Percentiles rank a stretch among this genome's conserved stretches.
Conservation (phyloP, 2,329 filamentous ascomycete species). For the Diaporthe nobilis region DNA sequence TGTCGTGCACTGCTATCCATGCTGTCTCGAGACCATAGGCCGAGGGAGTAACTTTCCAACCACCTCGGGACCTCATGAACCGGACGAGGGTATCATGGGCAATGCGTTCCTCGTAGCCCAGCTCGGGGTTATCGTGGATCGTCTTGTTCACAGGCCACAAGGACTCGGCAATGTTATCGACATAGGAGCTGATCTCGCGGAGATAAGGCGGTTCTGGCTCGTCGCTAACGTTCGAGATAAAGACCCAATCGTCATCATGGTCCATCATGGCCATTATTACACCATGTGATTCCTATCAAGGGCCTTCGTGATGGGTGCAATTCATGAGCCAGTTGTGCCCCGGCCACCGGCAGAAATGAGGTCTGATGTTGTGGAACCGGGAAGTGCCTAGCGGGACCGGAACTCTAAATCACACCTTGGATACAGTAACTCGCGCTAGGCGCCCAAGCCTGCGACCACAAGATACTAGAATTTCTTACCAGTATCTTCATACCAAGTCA, state of each 20-base stretch:
- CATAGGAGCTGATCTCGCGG: conserved; percentile 54
- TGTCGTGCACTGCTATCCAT: conserved; percentile 65
- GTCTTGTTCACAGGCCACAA: conserved; percentile 63
- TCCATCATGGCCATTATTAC: neutral
- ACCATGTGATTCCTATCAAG: neutral
- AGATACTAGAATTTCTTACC: neutral
- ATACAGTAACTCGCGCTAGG: neutral
- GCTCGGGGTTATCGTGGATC: conserved; percentile 66
- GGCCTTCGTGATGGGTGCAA: neutral
- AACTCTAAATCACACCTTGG: neutral
- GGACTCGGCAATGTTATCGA: conserved; percentile 55
- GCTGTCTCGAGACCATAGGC: conserved; percentile 67
- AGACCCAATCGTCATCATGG: conserved; percentile 17
- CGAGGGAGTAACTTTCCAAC: conserved; percentile 66
- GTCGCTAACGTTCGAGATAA: neutral
- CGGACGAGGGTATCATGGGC: conserved; percentile 65
- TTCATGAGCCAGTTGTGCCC: neutral
- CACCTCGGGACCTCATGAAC: conserved; percentile 58
- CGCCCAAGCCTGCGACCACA: neutral
- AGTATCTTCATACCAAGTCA: neutral
- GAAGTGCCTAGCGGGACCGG: conserved; percentile 4
- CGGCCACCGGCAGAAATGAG: neutral
- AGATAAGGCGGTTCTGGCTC: conserved; percentile 44
- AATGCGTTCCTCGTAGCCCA: conserved; percentile 62
- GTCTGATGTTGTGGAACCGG: conserved; percentile 8